Evolutionary conservation across 371 early-diverging fungal genomes (phyloP), one percentile per base, ranked within the genome.

Genomic region (Rhizomucor pusillus): DNA sequence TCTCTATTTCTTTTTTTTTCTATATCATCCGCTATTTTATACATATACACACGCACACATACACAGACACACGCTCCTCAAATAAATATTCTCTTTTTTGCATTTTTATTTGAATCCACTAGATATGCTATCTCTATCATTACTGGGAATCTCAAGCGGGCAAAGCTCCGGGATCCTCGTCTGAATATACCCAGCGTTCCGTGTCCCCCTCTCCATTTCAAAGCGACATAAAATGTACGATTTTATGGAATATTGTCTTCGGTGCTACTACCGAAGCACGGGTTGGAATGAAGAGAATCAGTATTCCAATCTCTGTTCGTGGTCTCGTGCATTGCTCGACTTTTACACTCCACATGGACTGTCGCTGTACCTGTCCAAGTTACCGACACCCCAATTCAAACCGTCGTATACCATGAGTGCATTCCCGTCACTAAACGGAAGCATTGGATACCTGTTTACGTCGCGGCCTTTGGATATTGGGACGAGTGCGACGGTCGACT

Each of bases 371-470:
- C 65, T 91, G 7, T 87, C 91, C 12, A 91, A 90, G 59, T 62
- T 85, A 25, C 83, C 92, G 9, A 82, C 91, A 10, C 79, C 83
- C 9, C 76, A 85, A 41, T 85, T 94, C 55, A 90, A 89, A 63
- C 81, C 88, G 24, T 80, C 86, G 16, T 89, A 92, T 60, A 85
- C 88, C 1, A 72, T 93, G 71, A 74, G 82, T 62, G 80, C 88
- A 59, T 59, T 87, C 22, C 85, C 84, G 16, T 60, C 82, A 37
- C 63, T 85, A 9, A 86, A 86, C 41, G 87, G 91, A 4, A 90
- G 91, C 12, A 68, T 90, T 7, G 93, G 92, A 3, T 94, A 90
- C 47, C 67, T 95, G 7, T 90, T 84, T 57, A 87, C 94, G 2
- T 91, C 92, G 1, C 67, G 75, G 22, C 80, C 84, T 1, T 67